Evolutionary conservation across 2,329 filamentous ascomycete genomes (phyloP).

Genomic region (Coniochaeta prunicola): DNA sequence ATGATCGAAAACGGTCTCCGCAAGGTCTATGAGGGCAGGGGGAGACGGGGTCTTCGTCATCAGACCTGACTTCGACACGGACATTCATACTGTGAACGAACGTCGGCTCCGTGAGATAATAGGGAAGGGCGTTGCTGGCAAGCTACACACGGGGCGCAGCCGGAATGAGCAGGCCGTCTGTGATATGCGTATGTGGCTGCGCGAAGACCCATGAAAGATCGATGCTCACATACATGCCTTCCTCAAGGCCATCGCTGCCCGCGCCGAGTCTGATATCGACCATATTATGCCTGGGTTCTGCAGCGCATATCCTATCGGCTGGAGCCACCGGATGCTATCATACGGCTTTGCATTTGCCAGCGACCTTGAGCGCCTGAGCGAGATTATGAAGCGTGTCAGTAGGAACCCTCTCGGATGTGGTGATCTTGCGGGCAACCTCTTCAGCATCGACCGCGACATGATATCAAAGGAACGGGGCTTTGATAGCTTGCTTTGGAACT

Average conservation of each 20-base stretch:
- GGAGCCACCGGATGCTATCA: conserved; percentile 75
- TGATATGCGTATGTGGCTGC: conserved; percentile 89
- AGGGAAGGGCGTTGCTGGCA: conserved; percentile 76
- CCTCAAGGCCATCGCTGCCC: conserved; percentile 58
- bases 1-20: conserved; percentile 67
- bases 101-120: conserved; percentile 75
- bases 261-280: conserved; percentile 67
- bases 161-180: conserved; percentile 87
- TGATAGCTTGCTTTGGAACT: conserved; percentile 67
- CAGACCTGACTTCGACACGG: conserved; percentile 61
- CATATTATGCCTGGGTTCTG: conserved; percentile 84
- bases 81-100: conserved; percentile 65
- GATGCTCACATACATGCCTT: conserved; percentile 63
- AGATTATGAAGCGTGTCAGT: conserved; percentile 70
- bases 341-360: conserved; percentile 64
- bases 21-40: conserved; percentile 48
- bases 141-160: conserved; percentile 82
- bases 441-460: conserved; percentile 70
- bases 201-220: too few species aligned
- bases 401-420: conserved; percentile 63
- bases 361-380: conserved; percentile 70
- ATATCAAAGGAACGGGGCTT: conserved; percentile 80
- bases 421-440: conserved; percentile 75
- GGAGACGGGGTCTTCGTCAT: conserved; percentile 40
- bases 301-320: conserved; percentile 74